Evolutionary conservation across 306 rosid species (phyloP).

Genomic region (Prosopis cineraria): DNA sequence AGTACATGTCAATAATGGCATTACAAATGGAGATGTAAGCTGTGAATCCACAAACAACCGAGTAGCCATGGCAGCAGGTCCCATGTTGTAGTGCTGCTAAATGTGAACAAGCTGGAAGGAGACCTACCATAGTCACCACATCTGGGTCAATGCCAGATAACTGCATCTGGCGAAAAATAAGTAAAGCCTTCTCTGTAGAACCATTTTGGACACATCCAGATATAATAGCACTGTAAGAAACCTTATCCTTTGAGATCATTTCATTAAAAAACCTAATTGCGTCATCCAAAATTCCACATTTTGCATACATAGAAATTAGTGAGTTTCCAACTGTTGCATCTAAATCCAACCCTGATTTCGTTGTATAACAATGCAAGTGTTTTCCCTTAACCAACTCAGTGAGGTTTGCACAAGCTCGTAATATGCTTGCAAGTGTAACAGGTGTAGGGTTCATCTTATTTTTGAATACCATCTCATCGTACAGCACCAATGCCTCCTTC

Average conservation of each 20-base stretch:
- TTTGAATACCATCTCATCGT: constrained; percentile 46
- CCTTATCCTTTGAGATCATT: constrained; percentile 44
- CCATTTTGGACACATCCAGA: constrained; percentile 75
- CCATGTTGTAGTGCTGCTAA: constrained; percentile 68
- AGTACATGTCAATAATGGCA: constrained; percentile 65
- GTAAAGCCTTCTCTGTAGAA: constrained; percentile 59
- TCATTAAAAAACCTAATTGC: constrained; percentile 41
- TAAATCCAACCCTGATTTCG: constrained; percentile 42
- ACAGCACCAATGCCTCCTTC: constrained; percentile 47
- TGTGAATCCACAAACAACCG: constrained; percentile 52
- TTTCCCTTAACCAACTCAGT: constrained; percentile 46
- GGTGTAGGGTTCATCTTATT: constrained; percentile 41
- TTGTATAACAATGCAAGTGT: constrained; percentile 38
- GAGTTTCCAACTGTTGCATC: constrained; percentile 52
- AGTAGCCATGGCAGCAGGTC: constrained; percentile 56
- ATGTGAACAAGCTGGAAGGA: constrained; percentile 75
- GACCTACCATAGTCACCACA: constrained; percentile 54
- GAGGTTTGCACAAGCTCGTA: constrained; percentile 56
- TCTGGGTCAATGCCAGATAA: constrained; percentile 47
- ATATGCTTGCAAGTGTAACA: constrained; percentile 43
- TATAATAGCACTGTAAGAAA: constrained; percentile 65
- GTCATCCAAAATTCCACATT: constrained; percentile 47
- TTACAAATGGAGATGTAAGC: constrained; percentile 54
- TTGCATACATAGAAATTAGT: constrained; percentile 53
- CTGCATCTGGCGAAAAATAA: constrained; percentile 58